These are phyloP conservation scores for Blastobotrys malaysiensis DNA, from an alignment of 1,139 yeast genomes.

Conservation along the genomic window DNA sequence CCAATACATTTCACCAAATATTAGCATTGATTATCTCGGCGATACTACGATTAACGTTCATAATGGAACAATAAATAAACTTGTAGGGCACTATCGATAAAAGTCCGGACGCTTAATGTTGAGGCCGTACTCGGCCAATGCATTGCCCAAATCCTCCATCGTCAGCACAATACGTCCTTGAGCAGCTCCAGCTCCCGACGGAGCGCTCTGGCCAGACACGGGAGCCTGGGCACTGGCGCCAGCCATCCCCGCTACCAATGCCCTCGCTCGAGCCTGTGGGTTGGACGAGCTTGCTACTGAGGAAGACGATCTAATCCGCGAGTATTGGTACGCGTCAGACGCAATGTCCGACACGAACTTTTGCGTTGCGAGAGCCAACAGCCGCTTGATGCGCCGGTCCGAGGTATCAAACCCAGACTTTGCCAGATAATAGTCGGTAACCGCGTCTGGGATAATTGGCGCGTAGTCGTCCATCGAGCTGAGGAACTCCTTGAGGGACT, in stretches of 20 bases:
- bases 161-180: constrained; percentile 78
- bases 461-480: constrained; percentile 90
- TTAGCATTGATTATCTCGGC: no score
- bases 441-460: constrained; percentile 96
- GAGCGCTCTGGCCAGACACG: constrained; percentile 7
- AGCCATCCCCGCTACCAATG: constrained; percentile 65
- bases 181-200: constrained; percentile 18
- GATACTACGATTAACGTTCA: no score
- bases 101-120: constrained; percentile 90
- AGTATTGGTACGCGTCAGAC: constrained; percentile 93
- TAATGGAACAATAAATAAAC: background rate
- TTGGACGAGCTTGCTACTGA: constrained; percentile 79
- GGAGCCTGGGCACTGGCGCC: constrained; percentile 34
- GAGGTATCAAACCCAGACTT: constrained; percentile 84
- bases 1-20: no score
- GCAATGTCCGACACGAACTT: constrained; percentile 93
- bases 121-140: constrained; percentile 86
- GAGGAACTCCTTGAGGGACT: constrained; percentile 77
- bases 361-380: constrained; percentile 91
- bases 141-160: constrained; percentile 84
- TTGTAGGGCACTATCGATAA: constrained; percentile 47
- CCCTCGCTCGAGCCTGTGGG: constrained; percentile 82
- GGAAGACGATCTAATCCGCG: constrained; percentile 78
- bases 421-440: constrained; percentile 88
- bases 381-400: constrained; percentile 73